Base-by-base conservation (phyloP, 495 filamentous ascomycete genomes). In the Hypoxylon fragiforme region DNA sequence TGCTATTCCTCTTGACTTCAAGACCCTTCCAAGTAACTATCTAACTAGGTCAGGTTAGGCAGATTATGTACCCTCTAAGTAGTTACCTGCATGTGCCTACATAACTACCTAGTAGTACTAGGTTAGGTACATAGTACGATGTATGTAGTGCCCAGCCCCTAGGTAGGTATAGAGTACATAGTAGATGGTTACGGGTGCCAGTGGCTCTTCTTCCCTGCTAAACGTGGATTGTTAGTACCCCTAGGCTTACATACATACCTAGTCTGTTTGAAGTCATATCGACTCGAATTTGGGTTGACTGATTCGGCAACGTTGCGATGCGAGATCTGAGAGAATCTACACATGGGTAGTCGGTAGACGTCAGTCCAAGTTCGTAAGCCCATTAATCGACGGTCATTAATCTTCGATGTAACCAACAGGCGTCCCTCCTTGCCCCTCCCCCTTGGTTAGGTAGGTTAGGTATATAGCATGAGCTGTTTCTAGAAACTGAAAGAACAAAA, bases 361-460 rank as follows among this genome's bases (percentile, higher is more conserved):
- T 62, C 58, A 62, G 58, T 62, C 52, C 42, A 28, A n/a, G n/a
- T n/a, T n/a, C n/a, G n/a, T n/a, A n/a, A n/a, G n/a, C 58, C 52
- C 11, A 24, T 41, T 37, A 45, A 39, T 28, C 38, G 35, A 13
- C 58, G 57, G 47, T 62, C 34, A 62, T 37, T 37, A 24, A 38
- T 24, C 12, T 32, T 44, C 1, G 52, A n/a, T 57, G 58, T 62
- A 62, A 57, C 58, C 48, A 62, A 62, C 57, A 56, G 34, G 6
- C 37, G 35, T 9, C 22, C 28, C 57, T 32, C 32, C 18, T 48
- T n/a, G n/a, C n/a, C n/a, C n/a, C n/a, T n/a, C n/a, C n/a, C n/a
- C n/a, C n/a, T n/a, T n/a, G n/a, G n/a, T n/a, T n/a, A n/a, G n/a
- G n/a, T n/a, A n/a, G n/a, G n/a, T n/a, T n/a, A n/a, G n/a, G n/a